A percentile compares a stretch with the other conserved stretches of the same genome.
Conservation (phyloP, 169 alveolate species). For the Plasmodium inui region DNA sequence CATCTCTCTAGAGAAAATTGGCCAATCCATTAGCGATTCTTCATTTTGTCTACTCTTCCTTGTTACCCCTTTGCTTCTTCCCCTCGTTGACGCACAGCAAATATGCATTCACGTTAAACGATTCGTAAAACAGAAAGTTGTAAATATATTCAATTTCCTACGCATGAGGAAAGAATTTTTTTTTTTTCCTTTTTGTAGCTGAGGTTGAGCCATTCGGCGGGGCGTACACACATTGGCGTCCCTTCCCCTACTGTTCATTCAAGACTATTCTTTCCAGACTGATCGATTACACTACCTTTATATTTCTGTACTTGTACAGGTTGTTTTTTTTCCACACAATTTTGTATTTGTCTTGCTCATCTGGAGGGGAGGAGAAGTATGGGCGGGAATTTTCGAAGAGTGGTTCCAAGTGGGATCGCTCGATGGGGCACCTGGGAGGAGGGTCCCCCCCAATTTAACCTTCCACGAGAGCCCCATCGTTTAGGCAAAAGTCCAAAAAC, state of each 20-base stretch:
- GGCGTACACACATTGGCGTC: background rate
- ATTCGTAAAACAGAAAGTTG: slow-evolving; percentile 39
- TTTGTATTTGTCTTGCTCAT: slow-evolving; percentile 22
- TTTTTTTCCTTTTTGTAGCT: background rate
- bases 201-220: background rate
- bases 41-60: background rate
- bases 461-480: slow-evolving; percentile 39
- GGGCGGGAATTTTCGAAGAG: background rate
- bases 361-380: background rate
- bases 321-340: slow-evolving; percentile 29
- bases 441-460: background rate
- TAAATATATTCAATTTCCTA: slow-evolving; percentile 69
- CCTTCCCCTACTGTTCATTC: background rate
- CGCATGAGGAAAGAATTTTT: background rate
- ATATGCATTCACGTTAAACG: slow-evolving; percentile 48
- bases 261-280: background rate
- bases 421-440: background rate
- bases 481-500: slow-evolving; percentile 27
- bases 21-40: background rate
- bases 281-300: slow-evolving; percentile 22
- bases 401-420: background rate
- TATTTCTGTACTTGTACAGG: slow-evolving; percentile 56
- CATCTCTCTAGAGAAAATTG: background rate
- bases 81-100: slow-evolving; percentile 33
- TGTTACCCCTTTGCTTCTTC: slow-evolving; percentile 46